Conservation (phyloP, 73 alveolate species). For the Uronychia setigera region DNA sequence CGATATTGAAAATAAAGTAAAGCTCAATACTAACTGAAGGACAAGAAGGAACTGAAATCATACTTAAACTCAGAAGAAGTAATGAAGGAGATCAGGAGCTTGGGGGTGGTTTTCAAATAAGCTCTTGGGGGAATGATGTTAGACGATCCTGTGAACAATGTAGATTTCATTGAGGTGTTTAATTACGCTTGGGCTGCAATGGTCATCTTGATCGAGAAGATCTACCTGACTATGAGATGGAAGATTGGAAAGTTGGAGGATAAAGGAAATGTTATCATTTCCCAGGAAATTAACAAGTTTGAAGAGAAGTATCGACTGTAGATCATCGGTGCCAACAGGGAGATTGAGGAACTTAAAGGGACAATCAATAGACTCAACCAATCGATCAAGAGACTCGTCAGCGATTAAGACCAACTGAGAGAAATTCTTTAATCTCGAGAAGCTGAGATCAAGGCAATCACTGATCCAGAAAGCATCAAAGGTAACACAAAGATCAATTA, state of each 20-base stretch:
- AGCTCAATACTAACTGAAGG: background rate
- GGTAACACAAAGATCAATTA: background rate
- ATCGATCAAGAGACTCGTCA: background rate
- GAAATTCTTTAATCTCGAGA: background rate
- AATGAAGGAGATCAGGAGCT: background rate
- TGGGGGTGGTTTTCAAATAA: background rate
- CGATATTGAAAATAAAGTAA: background rate
- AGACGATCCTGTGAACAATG: background rate
- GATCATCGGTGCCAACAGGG: background rate
- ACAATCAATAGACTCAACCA: background rate
- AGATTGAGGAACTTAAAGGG: background rate
- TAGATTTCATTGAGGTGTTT: background rate
- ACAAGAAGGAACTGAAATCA: background rate
- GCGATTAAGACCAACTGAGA: background rate
- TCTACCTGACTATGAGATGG: background rate
- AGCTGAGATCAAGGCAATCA: background rate
- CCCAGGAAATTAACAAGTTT: background rate
- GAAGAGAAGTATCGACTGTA: background rate
- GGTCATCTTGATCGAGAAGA: background rate
- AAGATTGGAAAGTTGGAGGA: background rate
- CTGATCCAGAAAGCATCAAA: background rate
- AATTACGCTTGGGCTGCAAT: background rate
- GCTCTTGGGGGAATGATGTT: background rate
- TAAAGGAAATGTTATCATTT: background rate
- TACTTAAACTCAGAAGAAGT: background rate